A percentile compares a stretch with the other conserved stretches of the same genome.
Evolutionary conservation across 306 rosid genomes (phyloP).

Genomic region (Vigna radiata): DNA sequence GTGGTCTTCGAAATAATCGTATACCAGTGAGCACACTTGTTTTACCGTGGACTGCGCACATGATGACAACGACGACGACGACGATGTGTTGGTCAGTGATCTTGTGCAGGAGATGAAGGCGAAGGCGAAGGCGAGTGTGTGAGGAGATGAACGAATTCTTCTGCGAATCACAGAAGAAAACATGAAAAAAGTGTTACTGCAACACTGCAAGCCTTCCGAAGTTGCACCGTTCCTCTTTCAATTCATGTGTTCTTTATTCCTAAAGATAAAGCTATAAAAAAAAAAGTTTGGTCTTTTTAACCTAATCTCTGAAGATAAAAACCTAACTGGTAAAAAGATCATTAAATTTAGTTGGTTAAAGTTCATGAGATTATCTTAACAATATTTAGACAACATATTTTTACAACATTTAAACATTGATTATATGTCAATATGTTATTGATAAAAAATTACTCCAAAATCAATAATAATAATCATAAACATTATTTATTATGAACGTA

Average conservation of each 20-base stretch:
- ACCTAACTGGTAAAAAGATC: too few species aligned
- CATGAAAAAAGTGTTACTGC: conserved; percentile 41
- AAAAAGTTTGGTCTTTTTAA: too few species aligned
- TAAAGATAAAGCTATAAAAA: too few species aligned
- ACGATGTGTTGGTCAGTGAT: conserved; percentile 43
- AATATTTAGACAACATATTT: too few species aligned
- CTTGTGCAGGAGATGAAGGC: conserved; percentile 33
- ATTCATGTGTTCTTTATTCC: background rate
- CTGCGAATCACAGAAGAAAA: conserved; percentile 49
- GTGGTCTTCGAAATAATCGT: conserved; percentile 60
- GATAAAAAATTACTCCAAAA: too few species aligned
- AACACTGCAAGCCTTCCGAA: background rate
- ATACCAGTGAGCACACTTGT: conserved; percentile 63
- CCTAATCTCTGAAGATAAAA: too few species aligned
- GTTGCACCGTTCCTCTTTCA: background rate
- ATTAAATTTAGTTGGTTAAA: too few species aligned
- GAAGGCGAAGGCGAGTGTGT: conserved; percentile 41
- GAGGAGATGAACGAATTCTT: conserved; percentile 53
- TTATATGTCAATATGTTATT: too few species aligned
- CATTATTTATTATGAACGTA: too few species aligned
- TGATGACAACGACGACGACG: conserved; percentile 41
- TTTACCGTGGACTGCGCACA: conserved; percentile 54
- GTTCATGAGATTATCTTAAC: too few species aligned
- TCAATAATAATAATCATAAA: too few species aligned
- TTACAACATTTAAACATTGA: too few species aligned